Evolutionary conservation across 306 rosid species (phyloP).

Genomic region (Hylodesmum podocarpum): DNA sequence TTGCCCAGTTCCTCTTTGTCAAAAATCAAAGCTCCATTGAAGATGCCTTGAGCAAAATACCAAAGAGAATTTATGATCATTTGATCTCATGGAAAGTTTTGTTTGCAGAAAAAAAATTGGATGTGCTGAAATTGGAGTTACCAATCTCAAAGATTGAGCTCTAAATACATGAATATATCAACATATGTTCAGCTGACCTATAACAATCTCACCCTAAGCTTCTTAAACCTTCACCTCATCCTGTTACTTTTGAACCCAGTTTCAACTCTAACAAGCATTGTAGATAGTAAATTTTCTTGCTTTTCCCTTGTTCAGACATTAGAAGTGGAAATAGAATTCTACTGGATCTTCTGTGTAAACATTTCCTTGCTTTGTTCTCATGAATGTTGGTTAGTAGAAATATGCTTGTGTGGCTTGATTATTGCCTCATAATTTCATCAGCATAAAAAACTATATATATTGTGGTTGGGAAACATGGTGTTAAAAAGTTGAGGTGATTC

Average conservation of each 20-base stretch:
- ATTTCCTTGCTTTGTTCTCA: neutral
- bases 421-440: neutral
- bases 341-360: neutral
- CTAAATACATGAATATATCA: neutral
- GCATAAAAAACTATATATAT: too few relatives aligned
- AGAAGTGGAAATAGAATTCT: too few relatives aligned
- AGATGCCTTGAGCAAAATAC: neutral
- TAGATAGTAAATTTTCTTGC: neutral
- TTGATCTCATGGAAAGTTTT: neutral
- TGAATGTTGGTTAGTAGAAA: neutral
- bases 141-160: neutral
- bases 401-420: neutral
- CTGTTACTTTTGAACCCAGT: neutral
- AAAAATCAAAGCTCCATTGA: neutral
- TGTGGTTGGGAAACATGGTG: too few relatives aligned
- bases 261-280: neutral
- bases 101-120: neutral
- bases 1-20: neutral
- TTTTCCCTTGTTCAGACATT: neutral
- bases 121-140: neutral
- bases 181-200: neutral
- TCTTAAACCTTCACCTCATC: neutral
- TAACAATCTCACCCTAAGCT: neutral
- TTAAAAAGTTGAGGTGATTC: too few relatives aligned
- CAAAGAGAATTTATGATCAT: neutral